Evolutionary conservation across 139 green algal species (phyloP), one percentile per base, ranked within the genome.

Genomic region (Chlorella sp.): DNA sequence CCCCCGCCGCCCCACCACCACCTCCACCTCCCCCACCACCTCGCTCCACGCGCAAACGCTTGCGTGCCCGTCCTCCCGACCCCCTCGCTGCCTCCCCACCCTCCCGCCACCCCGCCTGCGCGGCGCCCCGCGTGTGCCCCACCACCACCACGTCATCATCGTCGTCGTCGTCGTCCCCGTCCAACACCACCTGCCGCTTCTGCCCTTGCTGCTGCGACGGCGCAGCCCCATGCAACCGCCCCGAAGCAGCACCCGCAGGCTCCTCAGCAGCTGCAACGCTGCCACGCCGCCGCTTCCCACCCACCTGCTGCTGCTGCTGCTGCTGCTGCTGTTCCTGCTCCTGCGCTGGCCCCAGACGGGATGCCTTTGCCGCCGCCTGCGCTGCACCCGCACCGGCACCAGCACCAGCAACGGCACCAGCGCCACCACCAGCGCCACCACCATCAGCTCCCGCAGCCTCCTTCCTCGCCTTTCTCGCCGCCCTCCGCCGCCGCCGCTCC

Each of bases 241-340:
- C n/a, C n/a, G n/a, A n/a, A n/a, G n/a, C n/a, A n/a, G n/a, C n/a
- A n/a, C n/a, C n/a, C n/a, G n/a, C n/a, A n/a, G n/a, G n/a, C n/a
- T n/a, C n/a, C n/a, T n/a, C n/a, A n/a, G n/a, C n/a, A n/a, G n/a
- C n/a, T n/a, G n/a, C n/a, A n/a, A n/a, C n/a, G n/a, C n/a, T n/a
- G n/a, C n/a, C n/a, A n/a, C n/a, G n/a, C n/a, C n/a, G n/a, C n/a
- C n/a, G n/a, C n/a, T n/a, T n/a, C n/a, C n/a, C n/a, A n/a, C n/a
- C n/a, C n/a, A 26, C 10, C 64, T 55, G 64, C 64, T 70, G 33
- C 35, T 62, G 66, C 66, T 36, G 35, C 66, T 71, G 66, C 66
- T 71, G 66, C 35, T 24, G 35, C 66, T 71, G 66, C 66, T 62
- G 35, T 2, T 35, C 2, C 26, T 35, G 35, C 35, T 62, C 35